Evolutionary conservation across 2,329 filamentous ascomycete species (phyloP), one percentile per base, ranked within the genome.

Genomic region (Neofusicoccum umdonicola): DNA sequence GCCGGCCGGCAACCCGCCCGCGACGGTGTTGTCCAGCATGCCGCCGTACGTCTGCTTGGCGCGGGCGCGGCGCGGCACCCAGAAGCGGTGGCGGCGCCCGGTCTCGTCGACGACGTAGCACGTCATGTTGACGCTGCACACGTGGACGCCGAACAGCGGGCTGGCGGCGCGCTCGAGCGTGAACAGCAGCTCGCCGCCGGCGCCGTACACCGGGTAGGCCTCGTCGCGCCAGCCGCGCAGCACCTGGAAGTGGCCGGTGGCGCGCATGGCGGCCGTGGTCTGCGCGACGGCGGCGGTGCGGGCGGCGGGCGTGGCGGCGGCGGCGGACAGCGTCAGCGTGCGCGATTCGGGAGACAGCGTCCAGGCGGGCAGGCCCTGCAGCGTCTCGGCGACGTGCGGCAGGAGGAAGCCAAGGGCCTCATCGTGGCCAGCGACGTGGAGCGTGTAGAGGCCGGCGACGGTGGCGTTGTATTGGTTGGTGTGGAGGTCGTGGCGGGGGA

Each of bases 11-110:
- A 98, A 88, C 0, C 92, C 91, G 3, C 91, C 91, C 0, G 93
- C 96, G 6, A 96, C 95, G 1, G 93, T 93, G 76, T 98, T 99
- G 77, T 99, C 95, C 69, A 99, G 82, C 82, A 97, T 93, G n/a
- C 90, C 85, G 0, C 90, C 89, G 73, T 94, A 99, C 0, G 93
- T 97, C 68, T 90, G 87, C 81, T 98, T 98, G 65, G 82, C 85
- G 58, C 82, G 83, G 12, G 92, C 86, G 7, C 95, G 84, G 48
- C 88, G 85, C 3, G 95, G 91, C 1, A 96, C 86, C 94, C 95
- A 98, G 45, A 99, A 83, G 71, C 87, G 89, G 50, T 96, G 78
- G 17, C 88, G 89, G 61, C 84, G 77, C 44, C 67, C 47, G 35
- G 9, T 22, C 22, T 22, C 19, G 19, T 76, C 52, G 71, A 74